A percentile compares a stretch with the other conserved stretches of the same genome.
Evolutionary conservation across 441 rosid species (phyloP).

Genomic region (Eutrema salsugineum): DNA sequence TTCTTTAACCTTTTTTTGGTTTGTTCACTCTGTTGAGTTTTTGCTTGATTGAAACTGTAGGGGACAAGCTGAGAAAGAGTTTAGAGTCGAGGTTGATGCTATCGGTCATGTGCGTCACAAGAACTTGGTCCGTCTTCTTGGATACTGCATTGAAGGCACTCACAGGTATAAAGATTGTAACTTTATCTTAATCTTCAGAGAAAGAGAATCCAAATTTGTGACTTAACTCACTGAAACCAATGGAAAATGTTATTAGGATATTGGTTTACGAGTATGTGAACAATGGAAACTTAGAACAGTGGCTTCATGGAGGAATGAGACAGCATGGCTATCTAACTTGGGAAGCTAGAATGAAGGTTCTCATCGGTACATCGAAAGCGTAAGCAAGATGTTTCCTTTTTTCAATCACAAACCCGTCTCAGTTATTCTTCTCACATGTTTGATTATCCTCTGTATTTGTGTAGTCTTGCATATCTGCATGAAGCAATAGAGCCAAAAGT

Average conservation of each 20-base stretch:
- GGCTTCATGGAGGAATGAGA: slow-evolving; percentile 94
- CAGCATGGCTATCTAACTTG: slow-evolving; percentile 86
- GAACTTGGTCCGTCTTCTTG: slow-evolving; percentile 87
- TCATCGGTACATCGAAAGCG: slow-evolving; percentile 94
- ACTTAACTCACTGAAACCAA: not conserved
- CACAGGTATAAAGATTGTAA: slow-evolving; percentile 47
- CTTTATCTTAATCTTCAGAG: not conserved
- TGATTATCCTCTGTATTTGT: slow-evolving; percentile 23
- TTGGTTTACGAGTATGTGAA: slow-evolving; percentile 87
- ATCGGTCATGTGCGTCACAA: slow-evolving; percentile 95
- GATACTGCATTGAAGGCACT: slow-evolving; percentile 88
- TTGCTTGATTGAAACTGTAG: slow-evolving; percentile 29
- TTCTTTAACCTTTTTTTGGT: not conserved
- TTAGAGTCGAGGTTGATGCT: slow-evolving; percentile 85
- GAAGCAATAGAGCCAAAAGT: slow-evolving; percentile 97
- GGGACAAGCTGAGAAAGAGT: slow-evolving; percentile 96
- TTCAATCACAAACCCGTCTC: not conserved
- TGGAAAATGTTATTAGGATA: slow-evolving; percentile 42
- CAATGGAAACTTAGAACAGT: slow-evolving; percentile 90
- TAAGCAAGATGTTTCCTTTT: slow-evolving; percentile 34
- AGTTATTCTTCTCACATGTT: not conserved
- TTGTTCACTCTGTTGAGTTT: not conserved
- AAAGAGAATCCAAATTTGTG: not conserved
- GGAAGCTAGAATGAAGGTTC: slow-evolving; percentile 86
- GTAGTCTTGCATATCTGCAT: slow-evolving; percentile 88